Percentiles rank a stretch among this genome's conserved stretches.
These are phyloP conservation scores for Crucibulum cyathiforme DNA, from an alignment of 1,284 basidiomycete genomes.

Conservation along the genomic window DNA sequence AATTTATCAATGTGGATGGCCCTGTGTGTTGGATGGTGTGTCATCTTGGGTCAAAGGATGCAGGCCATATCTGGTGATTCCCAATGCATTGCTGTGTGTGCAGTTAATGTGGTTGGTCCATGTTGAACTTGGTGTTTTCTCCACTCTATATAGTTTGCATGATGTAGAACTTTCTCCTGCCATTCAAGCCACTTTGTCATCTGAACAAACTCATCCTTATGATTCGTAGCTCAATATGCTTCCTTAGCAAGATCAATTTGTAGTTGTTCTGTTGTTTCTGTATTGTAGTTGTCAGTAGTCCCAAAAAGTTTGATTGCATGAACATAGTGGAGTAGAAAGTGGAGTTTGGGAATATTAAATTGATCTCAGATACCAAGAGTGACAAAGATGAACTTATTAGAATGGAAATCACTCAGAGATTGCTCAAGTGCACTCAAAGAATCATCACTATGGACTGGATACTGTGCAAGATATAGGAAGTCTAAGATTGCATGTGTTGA, in stretches of 20 bases:
- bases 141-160: conserved; percentile 15
- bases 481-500: conserved; percentile 30
- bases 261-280: conserved; percentile 11
- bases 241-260: conserved; percentile 38
- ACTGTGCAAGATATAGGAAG: conserved; percentile 35
- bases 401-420: background rate
- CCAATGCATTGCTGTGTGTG: background rate
- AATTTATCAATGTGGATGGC: background rate
- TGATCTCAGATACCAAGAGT: background rate
- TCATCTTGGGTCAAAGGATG: background rate
- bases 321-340: background rate
- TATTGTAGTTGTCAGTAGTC: conserved; percentile 10
- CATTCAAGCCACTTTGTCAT: conserved; percentile 39
- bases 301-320: conserved; percentile 21
- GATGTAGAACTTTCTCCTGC: conserved; percentile 26
- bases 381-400: background rate
- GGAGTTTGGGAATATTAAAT: conserved; percentile 38
- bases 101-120: background rate
- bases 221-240: conserved; percentile 32
- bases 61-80: background rate
- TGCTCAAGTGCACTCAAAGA: background rate
- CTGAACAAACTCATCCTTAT: conserved; percentile 30
- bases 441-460: conserved; percentile 10
- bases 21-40: background rate
- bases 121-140: background rate